phyloP scores from a whole-genome alignment of 305 asterid genomes.

The Fraxinus ornus region DNA sequence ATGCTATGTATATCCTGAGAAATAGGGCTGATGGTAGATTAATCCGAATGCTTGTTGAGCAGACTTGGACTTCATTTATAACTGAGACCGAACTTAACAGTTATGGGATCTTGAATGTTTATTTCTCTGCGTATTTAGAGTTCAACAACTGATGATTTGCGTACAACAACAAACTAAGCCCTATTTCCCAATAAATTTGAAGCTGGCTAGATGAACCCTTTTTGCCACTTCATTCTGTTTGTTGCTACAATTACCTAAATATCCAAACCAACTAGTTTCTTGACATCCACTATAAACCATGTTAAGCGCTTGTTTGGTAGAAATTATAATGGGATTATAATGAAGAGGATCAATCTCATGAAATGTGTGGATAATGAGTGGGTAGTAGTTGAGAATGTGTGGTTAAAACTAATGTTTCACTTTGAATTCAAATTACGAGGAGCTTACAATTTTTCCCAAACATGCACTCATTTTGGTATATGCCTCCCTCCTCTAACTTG shows the following conservation, averaged over 20 bases:
- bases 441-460: neutral
- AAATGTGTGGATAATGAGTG: neutral
- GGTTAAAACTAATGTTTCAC: neutral
- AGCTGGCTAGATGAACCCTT: neutral
- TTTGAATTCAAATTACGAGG: neutral
- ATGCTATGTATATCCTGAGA: constrained; percentile 3
- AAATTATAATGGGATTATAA: neutral
- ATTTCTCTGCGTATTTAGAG: neutral
- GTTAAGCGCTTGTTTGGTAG: neutral
- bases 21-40: constrained; percentile 12
- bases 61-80: constrained; percentile 8
- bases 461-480: neutral
- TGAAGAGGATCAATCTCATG: neutral
- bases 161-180: neutral
- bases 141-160: neutral
- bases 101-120: neutral
- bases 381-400: neutral
- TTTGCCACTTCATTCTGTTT: neutral
- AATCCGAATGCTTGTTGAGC: constrained; percentile 5
- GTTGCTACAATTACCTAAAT: neutral
- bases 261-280: neutral
- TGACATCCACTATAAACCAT: neutral
- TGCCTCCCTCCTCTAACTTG: neutral
- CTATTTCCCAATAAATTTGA: neutral
- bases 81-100: constrained; percentile 4